Conservation (phyloP, 2,329 filamentous ascomycete species). For the Aspergillus sclerotialis region DNA sequence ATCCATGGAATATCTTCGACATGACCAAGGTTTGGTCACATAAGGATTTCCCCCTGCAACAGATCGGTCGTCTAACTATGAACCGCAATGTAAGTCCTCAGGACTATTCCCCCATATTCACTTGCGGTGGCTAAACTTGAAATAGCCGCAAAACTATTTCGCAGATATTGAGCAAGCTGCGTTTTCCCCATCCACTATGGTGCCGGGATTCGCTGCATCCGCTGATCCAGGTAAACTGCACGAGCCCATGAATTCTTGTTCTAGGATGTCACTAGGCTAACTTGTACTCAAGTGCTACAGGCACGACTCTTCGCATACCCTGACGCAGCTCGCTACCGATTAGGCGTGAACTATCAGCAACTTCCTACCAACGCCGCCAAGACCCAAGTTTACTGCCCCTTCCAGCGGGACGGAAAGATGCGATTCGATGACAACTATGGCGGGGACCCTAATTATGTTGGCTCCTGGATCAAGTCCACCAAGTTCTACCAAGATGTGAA, state of each 20-base stretch:
- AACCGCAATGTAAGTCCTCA: slow-evolving; percentile 68
- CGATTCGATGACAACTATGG: slow-evolving; percentile 49
- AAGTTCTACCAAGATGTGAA: slow-evolving; percentile 11
- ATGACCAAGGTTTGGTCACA: slow-evolving; percentile 80
- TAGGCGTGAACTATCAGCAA: slow-evolving; percentile 37
- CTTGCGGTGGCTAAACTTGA: no score
- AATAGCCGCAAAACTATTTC: slow-evolving; percentile 53
- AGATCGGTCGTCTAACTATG: slow-evolving; percentile 70
- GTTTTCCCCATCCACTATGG: slow-evolving; percentile 58
- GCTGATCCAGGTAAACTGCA: slow-evolving; percentile 50
- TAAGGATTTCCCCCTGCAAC: slow-evolving; percentile 62
- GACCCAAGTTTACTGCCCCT: slow-evolving; percentile 44
- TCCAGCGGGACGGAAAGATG: slow-evolving; percentile 35
- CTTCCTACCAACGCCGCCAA: slow-evolving; percentile 34
- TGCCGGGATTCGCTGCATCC: slow-evolving; percentile 56
- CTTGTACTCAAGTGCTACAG: slow-evolving; percentile 46
- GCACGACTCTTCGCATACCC: slow-evolving; percentile 56
- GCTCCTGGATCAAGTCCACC: slow-evolving; percentile 20
- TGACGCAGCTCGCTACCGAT: slow-evolving; percentile 42
- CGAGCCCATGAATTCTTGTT: no score
- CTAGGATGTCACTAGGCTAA: no score
- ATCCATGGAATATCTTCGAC: slow-evolving; percentile 77
- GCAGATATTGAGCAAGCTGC: slow-evolving; percentile 61
- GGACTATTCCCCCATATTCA: no score
- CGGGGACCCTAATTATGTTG: slow-evolving; percentile 50